These are phyloP conservation scores for Mycena belliarum DNA, from an alignment of 768 basidiomycete genomes.

Conservation along the genomic window DNA sequence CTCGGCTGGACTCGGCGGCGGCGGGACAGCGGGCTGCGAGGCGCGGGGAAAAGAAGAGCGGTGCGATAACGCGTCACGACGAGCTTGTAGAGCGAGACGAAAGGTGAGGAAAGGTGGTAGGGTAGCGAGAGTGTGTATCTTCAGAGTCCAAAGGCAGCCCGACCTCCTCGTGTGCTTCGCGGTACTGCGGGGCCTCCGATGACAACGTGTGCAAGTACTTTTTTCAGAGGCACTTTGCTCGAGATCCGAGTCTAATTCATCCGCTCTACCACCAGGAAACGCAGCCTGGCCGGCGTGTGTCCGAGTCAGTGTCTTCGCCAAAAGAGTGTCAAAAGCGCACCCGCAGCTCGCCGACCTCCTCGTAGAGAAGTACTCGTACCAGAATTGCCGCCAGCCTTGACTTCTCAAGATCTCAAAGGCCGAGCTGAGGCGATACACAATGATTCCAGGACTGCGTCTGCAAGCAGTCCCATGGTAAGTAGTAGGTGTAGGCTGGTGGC, in stretches of 20 bases:
- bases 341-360: slow-evolving; percentile 63
- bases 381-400: slow-evolving; percentile 73
- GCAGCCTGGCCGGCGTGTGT: slow-evolving; percentile 84
- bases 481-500: no score
- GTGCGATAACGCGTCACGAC: slow-evolving; percentile 74
- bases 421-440: slow-evolving; percentile 29
- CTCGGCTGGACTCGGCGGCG: no score
- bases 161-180: slow-evolving; percentile 89
- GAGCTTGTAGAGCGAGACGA: slow-evolving; percentile 64
- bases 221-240: slow-evolving; percentile 65
- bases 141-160: slow-evolving; percentile 58
- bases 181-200: slow-evolving; percentile 57
- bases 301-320: slow-evolving; percentile 68
- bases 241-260: slow-evolving; percentile 62
- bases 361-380: slow-evolving; percentile 76
- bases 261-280: slow-evolving; percentile 79
- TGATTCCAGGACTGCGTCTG: slow-evolving; percentile 10
- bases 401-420: slow-evolving; percentile 30
- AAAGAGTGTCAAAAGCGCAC: slow-evolving; percentile 89
- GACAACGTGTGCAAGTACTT: no score
- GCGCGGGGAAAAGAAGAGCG: no score
- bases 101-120: slow-evolving; percentile 71
- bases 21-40: no score
- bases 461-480: neutral
- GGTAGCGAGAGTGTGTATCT: slow-evolving; percentile 59